Evolutionary conservation across 1,139 yeast species (phyloP), one percentile per base, ranked within the genome.

Genomic region (Yamadazyma diddensiae): DNA sequence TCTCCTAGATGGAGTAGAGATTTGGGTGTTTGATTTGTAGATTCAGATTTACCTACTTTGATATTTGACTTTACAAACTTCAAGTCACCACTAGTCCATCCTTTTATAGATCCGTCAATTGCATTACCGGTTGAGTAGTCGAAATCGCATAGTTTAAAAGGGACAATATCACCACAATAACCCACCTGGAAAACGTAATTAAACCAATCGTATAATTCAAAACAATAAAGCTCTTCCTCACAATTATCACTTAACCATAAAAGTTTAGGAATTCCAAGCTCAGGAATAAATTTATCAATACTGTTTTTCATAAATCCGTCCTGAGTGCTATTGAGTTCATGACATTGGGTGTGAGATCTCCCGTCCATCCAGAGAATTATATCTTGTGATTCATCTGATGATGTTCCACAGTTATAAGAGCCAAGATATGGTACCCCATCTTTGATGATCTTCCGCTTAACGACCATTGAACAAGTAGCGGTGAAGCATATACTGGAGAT

Each of bases 351-450:
- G 1, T 34, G 39, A 5, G 78, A 56, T 31, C 73, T 50, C n/a
- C 61, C 57, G 43, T 77, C 82, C 82, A 77, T 77, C 82, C 83
- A 77, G 33, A 77, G 58, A 5, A 77, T 57, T 2, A 77, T 59
- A 44, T 75, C 75, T 25, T 64, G 63, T 8, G 46, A 45, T 1
- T 36, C 27, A 9, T 44, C 42, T 3, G 33, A 37, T 12, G 6
- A 6, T 24, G 31, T 26, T 16, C 50, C 50, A 30, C 50, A 46
- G 30, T 57, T 55, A 22, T 48, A 61, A 8, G 66, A 52, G 14
- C 42, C 47, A 8, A 70, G 62, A 21, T 36, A 46, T 13, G 46
- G 28, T 3, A 24, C 19, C 2, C 42, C 56, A 6, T 43, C 35
- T 0, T 27, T 31, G 7, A 31, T 11, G 2, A 38, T 34, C 22